Percentiles rank a stretch among this genome's conserved stretches.
Conservation (phyloP, 768 basidiomycete species). For the Tricholoma hemisulphureum region DNA sequence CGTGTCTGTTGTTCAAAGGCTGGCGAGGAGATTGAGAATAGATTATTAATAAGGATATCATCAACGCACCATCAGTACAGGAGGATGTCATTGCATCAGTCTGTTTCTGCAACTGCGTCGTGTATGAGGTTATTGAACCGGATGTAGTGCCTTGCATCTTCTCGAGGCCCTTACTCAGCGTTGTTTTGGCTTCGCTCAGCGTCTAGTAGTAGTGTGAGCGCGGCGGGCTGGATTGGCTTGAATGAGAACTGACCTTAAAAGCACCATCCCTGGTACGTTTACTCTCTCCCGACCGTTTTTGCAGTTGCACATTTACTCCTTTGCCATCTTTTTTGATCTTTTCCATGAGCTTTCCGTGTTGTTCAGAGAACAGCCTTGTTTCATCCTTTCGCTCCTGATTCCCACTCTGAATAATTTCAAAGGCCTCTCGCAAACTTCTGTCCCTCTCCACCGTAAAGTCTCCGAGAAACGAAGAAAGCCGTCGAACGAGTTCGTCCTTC, state of each 20-base stretch:
- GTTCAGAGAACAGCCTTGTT: conserved; percentile 45
- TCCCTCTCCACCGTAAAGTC: conserved; percentile 72
- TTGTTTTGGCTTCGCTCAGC: conserved; percentile 36
- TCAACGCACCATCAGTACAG: conserved; percentile 42
- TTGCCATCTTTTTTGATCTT: conserved; percentile 40
- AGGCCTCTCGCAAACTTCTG: conserved; percentile 56
- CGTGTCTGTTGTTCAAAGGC: conserved; percentile 61
- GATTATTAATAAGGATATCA: not conserved
- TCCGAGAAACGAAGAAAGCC: conserved; percentile 68
- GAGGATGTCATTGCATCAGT: conserved; percentile 43
- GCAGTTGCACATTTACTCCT: conserved; percentile 39
- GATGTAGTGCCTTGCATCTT: conserved; percentile 45
- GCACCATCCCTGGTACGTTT: conserved; percentile 57
- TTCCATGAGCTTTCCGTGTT: conserved; percentile 48
- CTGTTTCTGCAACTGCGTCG: conserved; percentile 50
- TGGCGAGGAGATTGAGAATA: conserved; percentile 19
- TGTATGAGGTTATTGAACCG: conserved; percentile 49
- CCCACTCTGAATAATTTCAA: conserved; percentile 50
- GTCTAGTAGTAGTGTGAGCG: conserved; percentile 33
- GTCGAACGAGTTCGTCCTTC: conserved; percentile 72
- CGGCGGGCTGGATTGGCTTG: not conserved
- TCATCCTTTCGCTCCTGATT: conserved; percentile 56
- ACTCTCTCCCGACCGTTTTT: conserved; percentile 47
- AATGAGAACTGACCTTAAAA: conserved; percentile 47
- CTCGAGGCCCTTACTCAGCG: conserved; percentile 41